Percentiles rank a stretch among this genome's conserved stretches.
Evolutionary conservation across 2,329 filamentous ascomycete species (phyloP).

Genomic region (Fusarium chaquense): DNA sequence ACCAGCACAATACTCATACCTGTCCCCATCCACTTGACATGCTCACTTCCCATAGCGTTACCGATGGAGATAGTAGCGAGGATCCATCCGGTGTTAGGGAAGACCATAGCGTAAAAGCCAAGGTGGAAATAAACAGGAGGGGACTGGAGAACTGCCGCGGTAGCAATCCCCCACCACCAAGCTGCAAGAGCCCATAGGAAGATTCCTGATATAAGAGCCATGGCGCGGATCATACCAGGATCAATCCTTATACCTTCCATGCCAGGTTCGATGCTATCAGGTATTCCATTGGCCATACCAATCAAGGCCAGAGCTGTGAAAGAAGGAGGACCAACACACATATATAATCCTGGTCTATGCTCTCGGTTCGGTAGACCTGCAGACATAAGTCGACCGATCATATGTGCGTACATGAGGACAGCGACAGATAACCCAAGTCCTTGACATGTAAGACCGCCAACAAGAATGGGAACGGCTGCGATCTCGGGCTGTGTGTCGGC

Average conservation of each 20-base stretch:
- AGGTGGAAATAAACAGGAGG: conserved; percentile 7
- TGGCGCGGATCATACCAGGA: conserved; percentile 1
- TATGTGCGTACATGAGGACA: conserved; percentile 4
- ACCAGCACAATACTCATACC: conserved; percentile 13
- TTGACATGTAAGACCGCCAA: conserved; percentile 6
- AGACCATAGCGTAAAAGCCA: conserved; percentile 6
- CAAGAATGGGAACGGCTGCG: conserved; percentile 5
- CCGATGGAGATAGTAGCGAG: conserved; percentile 8
- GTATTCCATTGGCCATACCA: conserved; percentile 5
- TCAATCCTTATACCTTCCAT: neutral
- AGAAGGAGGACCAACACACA: conserved; percentile 2
- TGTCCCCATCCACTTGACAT: conserved; percentile 10
- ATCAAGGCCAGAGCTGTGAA: conserved; percentile 15
- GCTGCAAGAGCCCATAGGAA: conserved; percentile 4
- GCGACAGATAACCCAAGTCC: conserved; percentile 6
- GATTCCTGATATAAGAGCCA: conserved; percentile 7
- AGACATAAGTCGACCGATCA: conserved; percentile 7
- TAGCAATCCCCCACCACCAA: conserved; percentile 14
- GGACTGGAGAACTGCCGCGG: neutral
- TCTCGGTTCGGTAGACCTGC: conserved; percentile 4
- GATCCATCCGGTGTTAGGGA: conserved; percentile 9
- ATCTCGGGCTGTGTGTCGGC: conserved; percentile 9
- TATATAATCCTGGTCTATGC: conserved; percentile 1
- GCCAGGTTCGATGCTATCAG: neutral
- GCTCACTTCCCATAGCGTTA: neutral